phyloP scores from a whole-genome alignment of 1,284 basidiomycete species.

The Microbotryomycetes sp. region DNA sequence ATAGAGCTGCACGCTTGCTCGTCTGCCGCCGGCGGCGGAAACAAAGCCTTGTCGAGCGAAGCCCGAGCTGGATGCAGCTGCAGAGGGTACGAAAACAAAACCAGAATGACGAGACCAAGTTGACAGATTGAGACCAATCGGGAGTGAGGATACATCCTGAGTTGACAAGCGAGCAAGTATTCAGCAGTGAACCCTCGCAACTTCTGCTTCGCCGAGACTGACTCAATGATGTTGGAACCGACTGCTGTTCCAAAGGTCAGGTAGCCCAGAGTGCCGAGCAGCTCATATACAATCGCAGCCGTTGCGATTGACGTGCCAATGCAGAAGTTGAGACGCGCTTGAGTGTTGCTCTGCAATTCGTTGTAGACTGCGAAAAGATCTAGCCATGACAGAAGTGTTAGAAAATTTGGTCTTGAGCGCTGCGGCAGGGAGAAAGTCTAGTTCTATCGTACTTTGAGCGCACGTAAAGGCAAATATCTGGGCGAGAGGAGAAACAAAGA shows the following conservation, averaged over 20 bases:
- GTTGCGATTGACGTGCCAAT: constrained; percentile 77
- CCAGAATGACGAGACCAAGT: constrained; percentile 83
- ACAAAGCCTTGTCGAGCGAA: constrained; percentile 83
- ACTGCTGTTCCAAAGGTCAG: constrained; percentile 90
- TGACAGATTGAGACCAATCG: constrained; percentile 88
- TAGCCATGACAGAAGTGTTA: not conserved
- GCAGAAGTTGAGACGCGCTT: constrained; percentile 77
- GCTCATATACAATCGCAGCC: constrained; percentile 48
- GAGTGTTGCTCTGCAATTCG: constrained; percentile 67
- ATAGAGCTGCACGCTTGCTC: constrained; percentile 15
- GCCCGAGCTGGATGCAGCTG: constrained; percentile 91
- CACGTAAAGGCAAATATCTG: constrained; percentile 45
- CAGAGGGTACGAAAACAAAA: constrained; percentile 75
- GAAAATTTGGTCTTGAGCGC: not conserved
- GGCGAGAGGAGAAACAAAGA: constrained; percentile 37
- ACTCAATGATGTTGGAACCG: constrained; percentile 78
- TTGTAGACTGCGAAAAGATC: constrained; percentile 90
- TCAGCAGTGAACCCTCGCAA: too few species aligned
- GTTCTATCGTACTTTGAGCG: constrained; percentile 31
- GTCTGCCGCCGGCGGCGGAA: constrained; percentile 35
- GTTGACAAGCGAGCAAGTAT: too few species aligned
- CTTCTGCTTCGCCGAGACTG: not conserved
- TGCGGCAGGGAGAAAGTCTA: not conserved
- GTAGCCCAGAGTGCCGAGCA: constrained; percentile 81
- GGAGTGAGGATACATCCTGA: constrained; percentile 68